phyloP scores from a whole-genome alignment of 352 stramenopile species.

The Phytophthora syringae region DNA sequence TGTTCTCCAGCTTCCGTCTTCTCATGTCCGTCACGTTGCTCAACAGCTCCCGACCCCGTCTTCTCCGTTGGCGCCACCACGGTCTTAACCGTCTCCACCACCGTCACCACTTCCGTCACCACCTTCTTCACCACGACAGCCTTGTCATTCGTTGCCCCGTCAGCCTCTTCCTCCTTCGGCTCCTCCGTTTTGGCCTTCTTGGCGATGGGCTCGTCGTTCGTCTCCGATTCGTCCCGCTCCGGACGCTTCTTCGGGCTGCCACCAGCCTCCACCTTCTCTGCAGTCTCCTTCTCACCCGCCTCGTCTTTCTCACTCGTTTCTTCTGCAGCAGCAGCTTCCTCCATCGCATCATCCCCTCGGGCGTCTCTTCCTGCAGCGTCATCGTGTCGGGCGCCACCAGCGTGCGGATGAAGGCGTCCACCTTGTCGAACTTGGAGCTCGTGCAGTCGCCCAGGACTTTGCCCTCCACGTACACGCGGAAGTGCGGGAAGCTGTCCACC shows the following conservation, averaged over 20 bases:
- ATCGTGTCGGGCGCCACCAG: conserved; percentile 25
- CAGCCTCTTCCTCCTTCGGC: neutral
- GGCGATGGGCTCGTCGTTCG: conserved; percentile 23
- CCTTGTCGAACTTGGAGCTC: conserved; percentile 80
- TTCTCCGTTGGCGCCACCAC: too few species aligned
- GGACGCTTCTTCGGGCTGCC: conserved; percentile 37
- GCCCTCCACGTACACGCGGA: conserved; percentile 74
- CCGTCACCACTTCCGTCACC: neutral
- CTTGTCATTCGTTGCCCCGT: neutral
- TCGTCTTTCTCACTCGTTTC: neutral
- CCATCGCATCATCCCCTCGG: conserved; percentile 10
- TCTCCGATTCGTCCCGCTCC: conserved; percentile 36
- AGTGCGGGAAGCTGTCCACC: conserved; percentile 78
- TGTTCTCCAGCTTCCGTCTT: neutral
- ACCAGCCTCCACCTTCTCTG: conserved; percentile 4
- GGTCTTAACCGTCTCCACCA: neutral
- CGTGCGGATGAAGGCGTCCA: conserved; percentile 42
- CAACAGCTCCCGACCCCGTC: too few species aligned
- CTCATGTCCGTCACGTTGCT: too few species aligned
- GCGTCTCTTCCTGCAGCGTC: conserved; percentile 15
- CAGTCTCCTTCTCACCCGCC: neutral
- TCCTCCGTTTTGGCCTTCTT: conserved; percentile 44
- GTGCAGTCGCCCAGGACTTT: conserved; percentile 65
- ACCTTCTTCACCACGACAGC: neutral
- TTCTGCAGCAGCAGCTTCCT: neutral